Percentiles rank a stretch among this genome's conserved stretches.
Conservation (phyloP, 23 red algal genomes). For the Cyanidioschyzon merolae region DNA sequence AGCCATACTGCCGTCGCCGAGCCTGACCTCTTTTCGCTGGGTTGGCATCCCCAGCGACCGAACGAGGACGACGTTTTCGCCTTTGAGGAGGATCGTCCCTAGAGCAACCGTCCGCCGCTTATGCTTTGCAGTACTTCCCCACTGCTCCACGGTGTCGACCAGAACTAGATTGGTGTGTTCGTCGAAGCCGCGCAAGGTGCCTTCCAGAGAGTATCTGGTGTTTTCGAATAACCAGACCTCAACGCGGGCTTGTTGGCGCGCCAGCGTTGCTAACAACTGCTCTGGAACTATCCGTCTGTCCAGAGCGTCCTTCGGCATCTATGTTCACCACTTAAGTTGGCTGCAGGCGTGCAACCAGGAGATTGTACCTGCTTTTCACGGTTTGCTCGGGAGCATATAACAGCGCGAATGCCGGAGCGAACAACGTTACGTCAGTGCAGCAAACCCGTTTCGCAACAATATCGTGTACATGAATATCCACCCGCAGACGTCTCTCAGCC, state of each 20-base stretch:
- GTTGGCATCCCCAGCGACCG: neutral
- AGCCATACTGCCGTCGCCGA: constrained; percentile 30
- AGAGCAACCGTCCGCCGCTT: neutral
- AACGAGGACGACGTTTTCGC: constrained; percentile 39
- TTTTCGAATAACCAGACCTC: constrained; percentile 15
- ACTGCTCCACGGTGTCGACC: neutral
- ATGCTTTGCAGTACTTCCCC: neutral
- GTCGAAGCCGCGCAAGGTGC: neutral
- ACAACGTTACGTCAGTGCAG: too few relatives aligned
- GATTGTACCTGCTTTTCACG: too few relatives aligned
- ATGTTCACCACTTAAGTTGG: too few relatives aligned
- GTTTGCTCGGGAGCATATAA: too few relatives aligned
- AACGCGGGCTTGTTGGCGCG: neutral
- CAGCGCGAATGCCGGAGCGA: too few relatives aligned
- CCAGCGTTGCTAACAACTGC: neutral
- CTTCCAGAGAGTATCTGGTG: neutral
- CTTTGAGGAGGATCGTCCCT: constrained; percentile 58
- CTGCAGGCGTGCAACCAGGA: too few relatives aligned
- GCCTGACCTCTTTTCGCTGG: constrained; percentile 17
- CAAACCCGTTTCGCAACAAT: too few relatives aligned
- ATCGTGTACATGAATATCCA: too few relatives aligned
- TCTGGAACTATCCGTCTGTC: neutral
- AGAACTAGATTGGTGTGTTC: neutral
- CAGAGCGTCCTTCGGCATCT: neutral
- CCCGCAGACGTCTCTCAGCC: too few relatives aligned